These are phyloP conservation scores for Tricholoma saponaceum DNA, from an alignment of 768 basidiomycete genomes.

Conservation along the genomic window DNA sequence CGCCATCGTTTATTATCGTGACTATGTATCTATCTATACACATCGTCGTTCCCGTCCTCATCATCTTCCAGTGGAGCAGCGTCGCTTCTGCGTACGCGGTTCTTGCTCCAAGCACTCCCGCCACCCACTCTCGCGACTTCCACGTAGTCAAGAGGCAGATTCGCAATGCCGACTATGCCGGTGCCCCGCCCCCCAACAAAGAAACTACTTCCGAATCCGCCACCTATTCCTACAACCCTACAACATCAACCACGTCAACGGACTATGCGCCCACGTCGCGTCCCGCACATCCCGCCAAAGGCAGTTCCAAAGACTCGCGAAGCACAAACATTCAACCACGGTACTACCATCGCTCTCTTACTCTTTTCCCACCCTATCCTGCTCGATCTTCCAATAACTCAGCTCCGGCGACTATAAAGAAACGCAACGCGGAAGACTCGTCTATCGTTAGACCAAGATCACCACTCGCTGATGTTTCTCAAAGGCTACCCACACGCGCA, in stretches of 20 bases:
- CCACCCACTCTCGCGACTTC: background rate
- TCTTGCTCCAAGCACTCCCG: no score
- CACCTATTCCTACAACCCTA: background rate
- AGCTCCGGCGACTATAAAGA: background rate
- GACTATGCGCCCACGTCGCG: background rate
- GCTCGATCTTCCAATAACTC: background rate
- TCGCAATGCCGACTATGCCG: slow-evolving; percentile 12
- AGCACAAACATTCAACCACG: background rate
- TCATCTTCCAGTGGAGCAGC: slow-evolving; percentile 9
- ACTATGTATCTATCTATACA: slow-evolving; percentile 8
- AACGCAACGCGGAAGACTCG: background rate
- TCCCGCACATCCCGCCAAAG: background rate
- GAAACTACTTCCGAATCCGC: background rate
- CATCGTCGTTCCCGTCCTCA: slow-evolving; percentile 10
- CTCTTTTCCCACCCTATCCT: background rate
- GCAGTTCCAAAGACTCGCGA: background rate
- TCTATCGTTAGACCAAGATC: background rate
- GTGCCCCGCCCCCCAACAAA: background rate
- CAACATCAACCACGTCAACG: background rate
- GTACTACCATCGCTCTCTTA: background rate
- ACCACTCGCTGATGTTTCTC: background rate
- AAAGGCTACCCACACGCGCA: background rate
- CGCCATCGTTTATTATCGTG: background rate
- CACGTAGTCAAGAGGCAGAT: slow-evolving; percentile 5
- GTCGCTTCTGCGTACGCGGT: background rate